Evolutionary conservation across 352 stramenopile genomes (phyloP).

Genomic region (Phytopythium boreale): DNA sequence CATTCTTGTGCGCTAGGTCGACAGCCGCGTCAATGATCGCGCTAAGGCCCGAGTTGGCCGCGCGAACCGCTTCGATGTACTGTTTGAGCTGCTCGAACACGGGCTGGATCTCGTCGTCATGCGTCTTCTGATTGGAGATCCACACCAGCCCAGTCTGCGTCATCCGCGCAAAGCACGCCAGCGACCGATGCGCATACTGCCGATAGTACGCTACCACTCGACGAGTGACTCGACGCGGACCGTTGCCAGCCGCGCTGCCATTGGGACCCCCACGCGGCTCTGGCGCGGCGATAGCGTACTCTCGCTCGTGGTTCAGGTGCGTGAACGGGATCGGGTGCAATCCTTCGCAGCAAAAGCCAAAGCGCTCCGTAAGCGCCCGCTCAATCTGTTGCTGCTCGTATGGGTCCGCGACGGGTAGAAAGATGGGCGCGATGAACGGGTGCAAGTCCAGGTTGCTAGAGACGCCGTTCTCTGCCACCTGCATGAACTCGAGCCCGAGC

Average conservation of each 20-base stretch:
- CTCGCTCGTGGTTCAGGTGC: constrained; percentile 51
- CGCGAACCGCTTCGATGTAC: constrained; percentile 46
- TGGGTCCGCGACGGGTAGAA: constrained; percentile 48
- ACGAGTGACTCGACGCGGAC: constrained; percentile 7
- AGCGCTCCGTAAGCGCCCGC: constrained; percentile 46
- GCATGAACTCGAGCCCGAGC: constrained; percentile 65
- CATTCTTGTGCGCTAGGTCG: not conserved
- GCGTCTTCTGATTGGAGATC: constrained; percentile 77
- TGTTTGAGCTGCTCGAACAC: constrained; percentile 63
- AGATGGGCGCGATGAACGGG: constrained; percentile 72
- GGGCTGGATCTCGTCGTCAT: constrained; percentile 61
- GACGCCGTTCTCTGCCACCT: constrained; percentile 73
- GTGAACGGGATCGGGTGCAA: constrained; percentile 56
- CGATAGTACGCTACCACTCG: constrained; percentile 53
- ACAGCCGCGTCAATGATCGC: constrained; percentile 5
- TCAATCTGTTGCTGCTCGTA: constrained; percentile 60
- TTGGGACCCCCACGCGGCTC: constrained; percentile 10
- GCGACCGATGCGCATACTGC: constrained; percentile 62
- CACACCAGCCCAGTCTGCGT: constrained; percentile 76
- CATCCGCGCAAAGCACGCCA: constrained; percentile 68
- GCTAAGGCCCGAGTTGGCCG: constrained; percentile 35
- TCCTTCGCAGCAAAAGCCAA: constrained; percentile 73
- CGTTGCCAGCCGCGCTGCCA: constrained; percentile 9
- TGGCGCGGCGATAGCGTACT: constrained; percentile 45
- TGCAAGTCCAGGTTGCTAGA: constrained; percentile 79